Evolutionary conservation across 2,329 filamentous ascomycete species (phyloP), one percentile per base, ranked within the genome.

Genomic region (Paradendryphiella salina): DNA sequence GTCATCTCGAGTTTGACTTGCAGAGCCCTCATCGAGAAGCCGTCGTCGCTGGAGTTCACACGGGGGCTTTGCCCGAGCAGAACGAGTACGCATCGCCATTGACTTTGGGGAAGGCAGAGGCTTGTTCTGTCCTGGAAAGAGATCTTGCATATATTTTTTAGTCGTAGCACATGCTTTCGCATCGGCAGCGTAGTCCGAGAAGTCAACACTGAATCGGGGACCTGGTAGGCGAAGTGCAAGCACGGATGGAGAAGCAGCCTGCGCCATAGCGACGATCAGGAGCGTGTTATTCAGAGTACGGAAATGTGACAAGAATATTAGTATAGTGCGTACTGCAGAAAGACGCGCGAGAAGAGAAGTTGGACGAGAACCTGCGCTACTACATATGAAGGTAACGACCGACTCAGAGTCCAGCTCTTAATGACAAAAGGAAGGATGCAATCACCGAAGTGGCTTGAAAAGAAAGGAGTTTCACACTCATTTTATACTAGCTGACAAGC

Each of bases 161-260:
- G 56, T 29, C 1, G 46, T 45, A 28, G 49, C 41, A 26, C 20
- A 29, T 20, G 52, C 38, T 17, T 48, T 44, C 9, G 42, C 28
- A 9, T 45, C 54, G n/a, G 36, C 20, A 10, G 50, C n/a, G 48
- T 64, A 59, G 7, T 38, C 58, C 1, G 56, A 34, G 29, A 64
- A 64, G 45, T 65, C 59, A 9, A 63, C 54, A 39, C 61, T 61
- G 51, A 63, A 61, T 26, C 57, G 61, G 49, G 53, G 52, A 45
- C 54, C 61, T 6, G 64, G 64, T 8, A 66, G 52, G n/a, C 57
- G 40, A n/a, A 65, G 55, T 23, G 61, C 54, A 8, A 65, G 56
- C 32, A 52, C 46, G 11, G 54, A 50, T 18, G 56, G 55, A 21
- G 59, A 47, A 32, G 52, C 43, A 52, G 45, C 35, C 23, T 56